Conservation (phyloP, 2,329 filamentous ascomycete species). For the Tolypocladium tropicale region DNA sequence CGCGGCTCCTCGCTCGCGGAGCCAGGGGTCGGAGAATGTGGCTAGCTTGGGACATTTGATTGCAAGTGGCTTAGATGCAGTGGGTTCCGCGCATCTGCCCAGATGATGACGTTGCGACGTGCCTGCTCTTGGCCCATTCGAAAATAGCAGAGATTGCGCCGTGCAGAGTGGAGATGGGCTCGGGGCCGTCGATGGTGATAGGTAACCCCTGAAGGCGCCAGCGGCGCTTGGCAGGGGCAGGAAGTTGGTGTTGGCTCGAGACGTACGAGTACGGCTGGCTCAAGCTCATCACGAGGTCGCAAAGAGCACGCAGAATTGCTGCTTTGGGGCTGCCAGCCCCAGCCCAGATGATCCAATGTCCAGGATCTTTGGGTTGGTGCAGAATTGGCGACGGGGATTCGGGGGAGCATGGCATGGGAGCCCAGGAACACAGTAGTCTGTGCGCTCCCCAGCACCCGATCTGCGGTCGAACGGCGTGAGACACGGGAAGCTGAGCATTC, state of each 20-base stretch:
- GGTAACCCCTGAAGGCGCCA: not conserved
- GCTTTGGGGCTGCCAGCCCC: not conserved
- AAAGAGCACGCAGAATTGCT: not conserved
- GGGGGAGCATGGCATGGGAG: too few species aligned
- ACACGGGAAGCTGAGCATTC: not conserved
- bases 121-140: not conserved
- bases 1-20: not conserved
- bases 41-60: not conserved
- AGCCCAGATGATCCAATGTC: not conserved
- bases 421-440: not conserved
- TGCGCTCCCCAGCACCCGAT: not conserved
- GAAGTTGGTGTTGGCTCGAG: not conserved
- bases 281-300: not conserved
- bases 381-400: not conserved
- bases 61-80: conserved; percentile 1
- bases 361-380: not conserved
- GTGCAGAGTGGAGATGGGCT: not conserved
- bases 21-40: not conserved
- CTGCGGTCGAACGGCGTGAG: not conserved
- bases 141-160: conserved; percentile 3
- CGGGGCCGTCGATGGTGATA: not conserved
- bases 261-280: not conserved
- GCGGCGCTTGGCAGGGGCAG: conserved; percentile 2
- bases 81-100: not conserved
- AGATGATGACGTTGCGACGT: conserved; percentile 5